Evolutionary conservation across 176 grass and related monocot genomes (phyloP), one percentile per base, ranked within the genome.

Genomic region (Cenchrus fungigraminus): DNA sequence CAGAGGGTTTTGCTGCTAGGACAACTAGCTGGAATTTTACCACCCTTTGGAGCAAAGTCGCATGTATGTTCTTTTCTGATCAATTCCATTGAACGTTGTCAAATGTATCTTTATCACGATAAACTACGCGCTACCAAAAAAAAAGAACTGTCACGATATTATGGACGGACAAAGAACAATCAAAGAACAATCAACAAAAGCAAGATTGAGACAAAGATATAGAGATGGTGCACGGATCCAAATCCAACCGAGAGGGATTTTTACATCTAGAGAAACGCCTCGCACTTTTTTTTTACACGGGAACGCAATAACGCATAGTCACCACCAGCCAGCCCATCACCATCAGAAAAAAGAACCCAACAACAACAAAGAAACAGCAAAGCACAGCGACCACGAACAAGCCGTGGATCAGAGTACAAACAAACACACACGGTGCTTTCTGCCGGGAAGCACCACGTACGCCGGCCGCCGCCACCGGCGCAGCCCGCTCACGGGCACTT

Each of bases 401-500:
- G 70, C 9, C n/a, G 70, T 29, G 12, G 47, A 73, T 8, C 6
- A 51, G 0, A 14, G 62, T 63, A 64, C 61, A 71, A 50, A 9
- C 45, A 9, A 46, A 46, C 45, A 46, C 58, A 92, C 83, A 98
- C 19, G 93, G 96, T 40, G 68, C 19, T 47, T 12, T 71, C 43
- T 43, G 64, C 17, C 55, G 55, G 55, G 51, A 12, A 52, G 4
- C 51, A 50, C 47, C 8, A 9, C 12, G 4, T 13, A 17, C 54
- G 54, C n/a, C 59, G 58, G 6, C 58, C 3, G 7, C 2, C 56
- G 0, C 14, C 17, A 3, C n/a, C 1, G 0, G 56, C 55, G 7
- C 7, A 0, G 5, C 1, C 19, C 0, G 5, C 58, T 95, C 83
- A 98, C 19, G 93, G 96, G 91, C 96, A 98, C 87, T 98, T 98